phyloP scores from a whole-genome alignment of 139 green algal genomes.

The Volvox reticuliferus region DNA sequence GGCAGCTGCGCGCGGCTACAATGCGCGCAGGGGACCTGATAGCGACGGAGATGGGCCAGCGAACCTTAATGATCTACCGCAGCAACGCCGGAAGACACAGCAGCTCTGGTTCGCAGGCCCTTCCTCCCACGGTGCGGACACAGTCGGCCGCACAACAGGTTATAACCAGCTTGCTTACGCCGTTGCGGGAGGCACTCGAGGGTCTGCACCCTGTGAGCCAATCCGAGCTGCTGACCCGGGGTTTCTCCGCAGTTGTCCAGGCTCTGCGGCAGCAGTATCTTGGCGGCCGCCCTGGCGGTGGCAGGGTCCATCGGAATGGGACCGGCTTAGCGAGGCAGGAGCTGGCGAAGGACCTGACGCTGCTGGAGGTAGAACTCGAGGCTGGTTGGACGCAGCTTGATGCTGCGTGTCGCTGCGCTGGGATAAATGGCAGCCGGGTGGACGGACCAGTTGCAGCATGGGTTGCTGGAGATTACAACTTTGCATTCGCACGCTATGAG shows the following conservation, averaged over 20 bases:
- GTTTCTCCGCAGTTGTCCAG: neutral
- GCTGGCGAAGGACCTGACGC: neutral
- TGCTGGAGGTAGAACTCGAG: neutral
- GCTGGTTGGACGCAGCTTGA: neutral
- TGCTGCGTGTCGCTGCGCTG: neutral
- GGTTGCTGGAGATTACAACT: neutral
- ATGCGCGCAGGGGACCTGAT: neutral
- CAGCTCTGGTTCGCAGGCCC: neutral
- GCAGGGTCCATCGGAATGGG: neutral
- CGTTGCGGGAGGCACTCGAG: neutral
- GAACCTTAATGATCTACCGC: neutral
- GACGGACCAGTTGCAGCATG: neutral
- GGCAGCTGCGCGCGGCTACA: neutral
- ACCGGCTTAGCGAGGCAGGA: neutral
- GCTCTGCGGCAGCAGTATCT: neutral
- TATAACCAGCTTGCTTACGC: neutral
- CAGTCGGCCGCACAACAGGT: neutral
- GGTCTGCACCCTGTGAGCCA: constrained; percentile 6
- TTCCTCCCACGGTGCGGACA: neutral
- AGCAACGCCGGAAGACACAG: neutral
- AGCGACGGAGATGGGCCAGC: neutral
- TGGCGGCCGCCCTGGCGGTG: neutral
- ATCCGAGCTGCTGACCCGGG: neutral
- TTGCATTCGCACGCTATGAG: neutral
- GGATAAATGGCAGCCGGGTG: no score